Conservation (phyloP, 305 asterid species). For the Ajuga reptans region DNA sequence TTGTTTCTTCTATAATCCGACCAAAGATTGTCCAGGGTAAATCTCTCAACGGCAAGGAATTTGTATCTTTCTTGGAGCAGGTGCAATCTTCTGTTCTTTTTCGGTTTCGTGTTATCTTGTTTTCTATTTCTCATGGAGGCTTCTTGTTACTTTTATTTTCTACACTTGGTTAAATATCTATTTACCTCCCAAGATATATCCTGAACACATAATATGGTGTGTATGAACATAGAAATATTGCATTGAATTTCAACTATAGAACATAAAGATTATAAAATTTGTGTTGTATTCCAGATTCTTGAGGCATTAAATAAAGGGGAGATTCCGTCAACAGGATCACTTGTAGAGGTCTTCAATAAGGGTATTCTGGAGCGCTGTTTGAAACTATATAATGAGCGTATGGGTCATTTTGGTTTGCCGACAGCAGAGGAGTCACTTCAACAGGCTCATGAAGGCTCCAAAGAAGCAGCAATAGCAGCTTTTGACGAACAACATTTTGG, state of each 20-base stretch:
- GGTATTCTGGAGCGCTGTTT: conserved; percentile 76
- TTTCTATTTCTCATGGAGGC: background rate
- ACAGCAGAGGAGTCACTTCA: conserved; percentile 53
- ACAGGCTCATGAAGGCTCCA: conserved; percentile 54
- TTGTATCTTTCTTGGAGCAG: conserved; percentile 84
- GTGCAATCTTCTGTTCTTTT: conserved; percentile 35
- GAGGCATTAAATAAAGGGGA: conserved; percentile 99
- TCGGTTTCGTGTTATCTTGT: conserved; percentile 10
- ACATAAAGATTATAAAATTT: background rate
- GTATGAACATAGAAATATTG: background rate
- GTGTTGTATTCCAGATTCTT: conserved; percentile 58
- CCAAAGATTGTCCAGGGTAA: conserved; percentile 99
- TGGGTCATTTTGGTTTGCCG: conserved; percentile 55
- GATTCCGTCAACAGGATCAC: conserved; percentile 97
- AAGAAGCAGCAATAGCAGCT: conserved; percentile 49
- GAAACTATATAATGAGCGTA: conserved; percentile 51
- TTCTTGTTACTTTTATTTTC: background rate
- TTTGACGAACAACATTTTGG: conserved; percentile 98
- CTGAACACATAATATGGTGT: background rate
- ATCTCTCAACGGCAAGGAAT: conserved; percentile 83
- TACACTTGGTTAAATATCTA: background rate
- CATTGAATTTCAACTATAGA: background rate
- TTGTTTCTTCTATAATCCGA: conserved; percentile 73
- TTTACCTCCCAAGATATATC: background rate
- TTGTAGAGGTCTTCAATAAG: conserved; percentile 94